Base-by-base conservation (phyloP, 768 basidiomycete genomes). In the Trametes gibbosa region DNA sequence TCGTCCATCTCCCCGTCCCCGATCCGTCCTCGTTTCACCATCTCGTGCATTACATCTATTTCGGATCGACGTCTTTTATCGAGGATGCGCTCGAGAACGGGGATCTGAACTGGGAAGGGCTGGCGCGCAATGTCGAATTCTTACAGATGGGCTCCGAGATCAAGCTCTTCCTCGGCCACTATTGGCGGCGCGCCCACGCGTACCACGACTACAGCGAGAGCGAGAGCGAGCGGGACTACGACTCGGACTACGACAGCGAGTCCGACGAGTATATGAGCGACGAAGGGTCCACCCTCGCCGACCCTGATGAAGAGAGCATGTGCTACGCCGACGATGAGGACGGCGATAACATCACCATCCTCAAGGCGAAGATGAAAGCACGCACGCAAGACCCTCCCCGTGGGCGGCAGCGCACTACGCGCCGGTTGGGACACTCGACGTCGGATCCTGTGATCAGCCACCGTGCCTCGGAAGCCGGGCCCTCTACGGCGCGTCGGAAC, bases 111-210 rank as follows among this genome's bases (percentile, higher is more conserved):
- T 95, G 92, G 93, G 89, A 94, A 65, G 91, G 90, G 27, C 77
- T 95, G 60, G 90, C 90, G 19, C 84, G 88, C 59, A 96, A 95
- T 70, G 92, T 89, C 69, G 92, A 95, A 69, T 95, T 92, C 68
- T 85, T 96, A 49, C 87, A 85, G 19, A 80, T 95, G 61, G 78
- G 84, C 52, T 75, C 84, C 17, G 86, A 89, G 43, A 84, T 95
- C 72, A 93, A 91, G 70, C 72, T 85, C 16, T 89, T 89, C 68
- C 77, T 94, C 48, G 84, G 87, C 0, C 79, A 77, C 56, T 95
- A 89, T 87, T 88, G 87, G 87, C 68, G 83, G 43, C 75, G 81
- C 50, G 63, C 65, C 29, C 72, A 66, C 53, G 59, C 69, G 27
- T 74, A 72, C 24, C 70, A 66, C n/a, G 75, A 74, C 39, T 73